A percentile compares a stretch with the other conserved stretches of the same genome.
These are phyloP conservation scores for Mallotus japonicus DNA, from an alignment of 441 rosid genomes.

Conservation along the genomic window DNA sequence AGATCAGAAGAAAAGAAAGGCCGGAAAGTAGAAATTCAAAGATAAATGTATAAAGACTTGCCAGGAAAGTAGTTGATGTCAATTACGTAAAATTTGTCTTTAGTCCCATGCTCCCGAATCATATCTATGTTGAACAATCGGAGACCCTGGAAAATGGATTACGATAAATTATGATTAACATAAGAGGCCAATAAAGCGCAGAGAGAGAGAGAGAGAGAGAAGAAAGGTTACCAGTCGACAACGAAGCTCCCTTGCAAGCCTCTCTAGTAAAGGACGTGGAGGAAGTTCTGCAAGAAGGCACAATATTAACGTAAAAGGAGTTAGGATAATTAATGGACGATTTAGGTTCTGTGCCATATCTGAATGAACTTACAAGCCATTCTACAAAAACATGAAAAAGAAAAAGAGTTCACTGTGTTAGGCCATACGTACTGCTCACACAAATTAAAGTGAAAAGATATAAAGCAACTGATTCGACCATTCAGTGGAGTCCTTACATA, in stretches of 20 bases:
- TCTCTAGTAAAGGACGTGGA: constrained; percentile 79
- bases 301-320: constrained; percentile 10
- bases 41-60: constrained; percentile 24
- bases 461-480: not conserved
- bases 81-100: constrained; percentile 66
- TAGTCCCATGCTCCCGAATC: constrained; percentile 79
- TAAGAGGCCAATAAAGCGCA: not conserved
- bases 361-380: too few species aligned
- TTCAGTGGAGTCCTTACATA: not conserved
- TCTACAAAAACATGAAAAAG: too few species aligned
- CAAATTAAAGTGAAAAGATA: not conserved
- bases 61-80: constrained; percentile 89
- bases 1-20: not conserved
- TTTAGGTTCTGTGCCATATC: not conserved
- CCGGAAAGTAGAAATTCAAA: not conserved
- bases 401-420: not conserved
- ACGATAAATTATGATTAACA: not conserved
- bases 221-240: constrained; percentile 50
- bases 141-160: constrained; percentile 54
- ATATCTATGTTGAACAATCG: constrained; percentile 85
- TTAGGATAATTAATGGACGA: not conserved
- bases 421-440: not conserved
- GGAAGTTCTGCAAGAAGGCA: constrained; percentile 66
- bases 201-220: not conserved
- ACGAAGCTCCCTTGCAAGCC: constrained; percentile 77